Evolutionary conservation across 1,284 basidiomycete species (phyloP).

Genomic region (Fomitopsis schrenkii): DNA sequence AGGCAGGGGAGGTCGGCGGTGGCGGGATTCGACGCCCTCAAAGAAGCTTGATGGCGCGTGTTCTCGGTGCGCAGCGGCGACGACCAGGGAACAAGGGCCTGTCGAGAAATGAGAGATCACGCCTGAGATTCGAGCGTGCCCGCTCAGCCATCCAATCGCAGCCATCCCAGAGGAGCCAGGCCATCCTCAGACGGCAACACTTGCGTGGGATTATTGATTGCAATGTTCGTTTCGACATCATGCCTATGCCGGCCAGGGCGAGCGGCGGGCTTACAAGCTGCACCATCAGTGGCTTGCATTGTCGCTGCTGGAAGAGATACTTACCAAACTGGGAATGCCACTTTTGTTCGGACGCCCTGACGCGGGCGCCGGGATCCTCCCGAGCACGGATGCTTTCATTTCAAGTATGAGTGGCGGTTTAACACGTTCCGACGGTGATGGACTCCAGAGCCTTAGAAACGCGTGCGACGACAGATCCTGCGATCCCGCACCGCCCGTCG

Average conservation of each 20-base stretch:
- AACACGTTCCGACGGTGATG: neutral
- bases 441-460: neutral
- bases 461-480: too few species aligned
- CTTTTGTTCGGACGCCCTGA: neutral
- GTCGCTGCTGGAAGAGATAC: neutral
- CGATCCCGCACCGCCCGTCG: too few species aligned
- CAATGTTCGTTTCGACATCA: neutral
- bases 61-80: neutral
- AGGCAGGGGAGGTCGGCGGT: neutral
- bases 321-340: neutral
- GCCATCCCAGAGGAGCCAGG: neutral
- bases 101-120: neutral
- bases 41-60: neutral
- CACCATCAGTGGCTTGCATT: neutral
- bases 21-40: neutral
- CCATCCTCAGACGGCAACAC: neutral
- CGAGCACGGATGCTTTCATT: neutral
- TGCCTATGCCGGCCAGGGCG: neutral
- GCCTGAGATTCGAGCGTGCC: neutral
- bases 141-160: neutral
- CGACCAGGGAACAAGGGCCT: neutral
- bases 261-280: neutral
- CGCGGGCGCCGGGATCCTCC: neutral
- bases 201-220: neutral
- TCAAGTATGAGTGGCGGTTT: neutral